These are phyloP conservation scores for Phycomyces blakesleeanus DNA, from an alignment of 192 early-diverging fungal species.

Conservation along the genomic window DNA sequence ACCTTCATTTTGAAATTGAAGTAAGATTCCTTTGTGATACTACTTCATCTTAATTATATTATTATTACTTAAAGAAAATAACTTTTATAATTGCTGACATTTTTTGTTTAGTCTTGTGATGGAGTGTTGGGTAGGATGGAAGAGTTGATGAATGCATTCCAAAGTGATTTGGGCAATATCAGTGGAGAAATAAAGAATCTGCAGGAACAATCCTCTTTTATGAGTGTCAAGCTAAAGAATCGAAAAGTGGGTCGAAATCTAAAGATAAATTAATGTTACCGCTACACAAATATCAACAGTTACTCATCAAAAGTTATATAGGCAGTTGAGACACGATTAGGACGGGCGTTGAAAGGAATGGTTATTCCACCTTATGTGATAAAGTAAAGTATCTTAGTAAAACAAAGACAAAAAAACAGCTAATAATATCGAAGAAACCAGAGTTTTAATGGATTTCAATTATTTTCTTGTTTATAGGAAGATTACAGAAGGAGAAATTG, in stretches of 20 bases:
- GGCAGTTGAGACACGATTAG: slow-evolving; percentile 68
- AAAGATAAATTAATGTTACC: background rate
- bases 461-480: slow-evolving; percentile 48
- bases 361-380: slow-evolving; percentile 74
- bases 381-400: slow-evolving; percentile 31
- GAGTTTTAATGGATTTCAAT: background rate
- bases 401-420: too few relatives aligned
- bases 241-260: slow-evolving; percentile 48
- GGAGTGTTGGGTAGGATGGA: slow-evolving; percentile 85
- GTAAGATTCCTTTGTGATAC: slow-evolving; percentile 31
- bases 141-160: slow-evolving; percentile 75
- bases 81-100: background rate
- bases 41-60: background rate
- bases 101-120: slow-evolving; percentile 54
- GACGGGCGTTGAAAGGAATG: slow-evolving; percentile 77
- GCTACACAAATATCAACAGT: background rate
- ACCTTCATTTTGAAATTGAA: slow-evolving; percentile 62
- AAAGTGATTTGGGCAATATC: slow-evolving; percentile 83
- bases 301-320: slow-evolving; percentile 17
- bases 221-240: slow-evolving; percentile 84
- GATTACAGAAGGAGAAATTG: slow-evolving; percentile 90
- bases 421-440: too few relatives aligned
- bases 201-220: slow-evolving; percentile 75
- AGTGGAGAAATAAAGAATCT: slow-evolving; percentile 83
- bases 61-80: background rate